Evolutionary conservation across 2,329 filamentous ascomycete genomes (phyloP).

Genomic region (Aspergillus aculeatinus): DNA sequence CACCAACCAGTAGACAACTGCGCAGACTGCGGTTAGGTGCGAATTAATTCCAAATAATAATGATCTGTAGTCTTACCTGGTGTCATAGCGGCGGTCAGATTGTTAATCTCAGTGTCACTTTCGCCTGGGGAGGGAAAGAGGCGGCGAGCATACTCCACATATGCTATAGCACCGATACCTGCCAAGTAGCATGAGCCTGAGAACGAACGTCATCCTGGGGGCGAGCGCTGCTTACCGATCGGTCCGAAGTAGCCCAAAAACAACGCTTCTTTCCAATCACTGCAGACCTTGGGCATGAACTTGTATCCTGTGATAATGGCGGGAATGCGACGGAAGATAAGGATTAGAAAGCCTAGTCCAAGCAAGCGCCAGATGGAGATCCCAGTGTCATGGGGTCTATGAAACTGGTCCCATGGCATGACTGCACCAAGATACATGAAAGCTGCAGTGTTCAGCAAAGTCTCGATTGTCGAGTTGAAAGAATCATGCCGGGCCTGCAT

Average conservation of each 20-base stretch:
- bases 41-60: not conserved
- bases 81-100: slow-evolving; percentile 41
- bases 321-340: slow-evolving; percentile 58
- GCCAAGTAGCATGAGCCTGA: slow-evolving; percentile 1
- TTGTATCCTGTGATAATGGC: slow-evolving; percentile 56
- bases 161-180: slow-evolving; percentile 48
- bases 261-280: slow-evolving; percentile 58
- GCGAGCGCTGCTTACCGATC: slow-evolving; percentile 33
- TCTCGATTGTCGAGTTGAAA: slow-evolving; percentile 59
- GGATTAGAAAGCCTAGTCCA: slow-evolving; percentile 53
- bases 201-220: not conserved
- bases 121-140: slow-evolving; percentile 44
- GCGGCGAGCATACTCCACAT: slow-evolving; percentile 47
- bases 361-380: slow-evolving; percentile 54
- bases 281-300: slow-evolving; percentile 54
- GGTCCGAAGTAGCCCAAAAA: slow-evolving; percentile 60
- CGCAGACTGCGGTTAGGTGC: slow-evolving; percentile 1
- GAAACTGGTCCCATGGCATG: slow-evolving; percentile 57
- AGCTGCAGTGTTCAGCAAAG: slow-evolving; percentile 59
- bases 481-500: slow-evolving; percentile 58
- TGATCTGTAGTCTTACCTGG: slow-evolving; percentile 30
- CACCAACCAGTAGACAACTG: slow-evolving; percentile 49
- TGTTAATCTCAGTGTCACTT: slow-evolving; percentile 43
- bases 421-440: slow-evolving; percentile 61
- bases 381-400: slow-evolving; percentile 53